Base-by-base conservation (phyloP, 495 filamentous ascomycete genomes). In the Haplographium delicatum region DNA sequence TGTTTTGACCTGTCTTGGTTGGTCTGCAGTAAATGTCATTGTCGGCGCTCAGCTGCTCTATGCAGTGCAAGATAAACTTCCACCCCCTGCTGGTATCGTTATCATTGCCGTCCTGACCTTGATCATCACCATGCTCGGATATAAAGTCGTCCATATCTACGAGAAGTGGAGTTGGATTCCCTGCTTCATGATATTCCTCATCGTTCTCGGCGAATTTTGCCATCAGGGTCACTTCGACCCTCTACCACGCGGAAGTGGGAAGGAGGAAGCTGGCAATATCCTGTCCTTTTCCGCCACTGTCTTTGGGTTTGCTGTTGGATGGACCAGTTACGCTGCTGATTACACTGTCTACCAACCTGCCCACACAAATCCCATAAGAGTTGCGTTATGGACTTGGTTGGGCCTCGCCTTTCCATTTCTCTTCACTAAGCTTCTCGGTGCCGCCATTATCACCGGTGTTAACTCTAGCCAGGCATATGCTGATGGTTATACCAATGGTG, bases 341-440 rank as follows among this genome's bases (percentile, higher is more conserved):
- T 91, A 91, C 67, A 89, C 85, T 18, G 85, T 89, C 9, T 91
- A 94, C 65, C 87, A 90, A 55, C 87, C 87, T 0, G 65, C 72
- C 1, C 67, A 67, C 47, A 73, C 74, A 38, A 78, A 78, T 40
- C 74, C 80, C 20, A 62, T 60, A 30, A 78, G 76, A 40, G 71
- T 88, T 39, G 93, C 91, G 67, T 46, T 79, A 44, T 81, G 79
- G 62, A 85, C 85, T 20, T 90, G 80, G 65, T 61, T 67, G 16
- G 88, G 88, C 18, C 73, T 93, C 16, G 80, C 85, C 51, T 58
- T 85, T 50, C 81, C 88, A 1, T 76, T 91, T 1, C 67, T 85
- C 34, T 90, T 94, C 69, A 84, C 82, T 3, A 76, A 91, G 64
- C 82, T 91, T 64, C 79, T 94, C 1, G 88, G 86, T 26, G 80